Percentiles rank a stretch among this genome's conserved stretches.
Evolutionary conservation across 148 eudicot species (phyloP).

Genomic region (Rhododendron ferrugineum): DNA sequence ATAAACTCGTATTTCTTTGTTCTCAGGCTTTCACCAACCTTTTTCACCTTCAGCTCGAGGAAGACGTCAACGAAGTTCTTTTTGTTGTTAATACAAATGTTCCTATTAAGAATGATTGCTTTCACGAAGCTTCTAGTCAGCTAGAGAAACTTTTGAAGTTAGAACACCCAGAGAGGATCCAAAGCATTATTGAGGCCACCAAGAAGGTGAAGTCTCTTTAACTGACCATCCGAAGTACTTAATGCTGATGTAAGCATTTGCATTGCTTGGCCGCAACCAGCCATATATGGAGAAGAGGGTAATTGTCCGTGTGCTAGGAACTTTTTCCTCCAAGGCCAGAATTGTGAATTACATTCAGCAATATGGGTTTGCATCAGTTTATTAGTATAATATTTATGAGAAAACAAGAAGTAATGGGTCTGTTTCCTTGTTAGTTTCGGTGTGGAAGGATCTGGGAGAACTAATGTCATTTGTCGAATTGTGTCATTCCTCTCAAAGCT

Average conservation of each 20-base stretch:
- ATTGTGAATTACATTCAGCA: background rate
- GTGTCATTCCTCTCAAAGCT: background rate
- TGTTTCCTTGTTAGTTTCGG: background rate
- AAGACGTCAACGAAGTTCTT: constrained; percentile 87
- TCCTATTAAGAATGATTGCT: constrained; percentile 28
- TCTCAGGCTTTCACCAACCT: constrained; percentile 69
- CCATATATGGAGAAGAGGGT: background rate
- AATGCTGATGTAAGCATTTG: background rate
- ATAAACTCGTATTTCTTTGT: background rate
- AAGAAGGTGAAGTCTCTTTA: constrained; percentile 51
- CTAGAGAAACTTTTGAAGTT: constrained; percentile 46
- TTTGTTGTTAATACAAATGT: constrained; percentile 58
- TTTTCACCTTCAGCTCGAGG: constrained; percentile 73
- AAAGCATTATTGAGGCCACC: constrained; percentile 38
- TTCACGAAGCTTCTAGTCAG: constrained; percentile 43
- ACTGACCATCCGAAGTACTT: constrained; percentile 8
- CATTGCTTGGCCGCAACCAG: background rate
- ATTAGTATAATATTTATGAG: background rate
- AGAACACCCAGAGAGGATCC: constrained; percentile 41
- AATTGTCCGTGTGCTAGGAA: background rate
- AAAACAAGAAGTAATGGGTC: background rate
- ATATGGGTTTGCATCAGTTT: background rate
- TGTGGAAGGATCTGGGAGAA: background rate
- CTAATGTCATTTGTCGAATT: background rate
- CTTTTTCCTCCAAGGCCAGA: background rate